A percentile compares a stretch with the other conserved stretches of the same genome.
Conservation (phyloP, 2,329 filamentous ascomycete species). For the Beauveria sp. region DNA sequence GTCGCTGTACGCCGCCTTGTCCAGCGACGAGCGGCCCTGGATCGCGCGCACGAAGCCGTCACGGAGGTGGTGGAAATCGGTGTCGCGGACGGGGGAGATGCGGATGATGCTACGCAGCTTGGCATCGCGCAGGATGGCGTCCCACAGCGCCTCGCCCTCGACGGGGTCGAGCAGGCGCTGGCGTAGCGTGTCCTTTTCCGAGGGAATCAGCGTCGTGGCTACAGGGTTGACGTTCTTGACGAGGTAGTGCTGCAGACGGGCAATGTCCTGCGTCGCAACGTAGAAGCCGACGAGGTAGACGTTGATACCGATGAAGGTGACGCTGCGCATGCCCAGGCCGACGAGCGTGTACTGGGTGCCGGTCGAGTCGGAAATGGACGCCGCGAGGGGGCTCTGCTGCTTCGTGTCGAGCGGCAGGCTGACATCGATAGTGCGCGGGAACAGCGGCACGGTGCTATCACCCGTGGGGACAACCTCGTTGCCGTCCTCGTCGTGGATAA, state of each 20-base stretch:
- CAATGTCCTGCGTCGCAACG: conserved; percentile 75
- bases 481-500: conserved; percentile 60
- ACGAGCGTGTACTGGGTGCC: conserved; percentile 75
- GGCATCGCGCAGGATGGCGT: conserved; percentile 56
- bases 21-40: conserved; percentile 59
- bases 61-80: conserved; percentile 85
- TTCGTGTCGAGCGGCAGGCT: conserved; percentile 31
- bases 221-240: conserved; percentile 67
- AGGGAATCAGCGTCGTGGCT: conserved; percentile 75
- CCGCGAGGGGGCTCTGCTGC: conserved; percentile 24
- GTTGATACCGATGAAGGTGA: conserved; percentile 82
- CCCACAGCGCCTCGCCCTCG: conserved; percentile 67
- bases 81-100: conserved; percentile 85
- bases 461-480: conserved; percentile 73
- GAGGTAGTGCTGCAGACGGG: conserved; percentile 68
- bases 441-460: conserved; percentile 69
- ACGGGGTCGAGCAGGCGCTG: conserved; percentile 60
- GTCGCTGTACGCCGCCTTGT: conserved; percentile 50
- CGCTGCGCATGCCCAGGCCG: conserved; percentile 78
- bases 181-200: conserved; percentile 70
- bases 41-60: conserved; percentile 88
- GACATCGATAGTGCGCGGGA: conserved; percentile 65
- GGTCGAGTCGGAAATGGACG: conserved; percentile 31
- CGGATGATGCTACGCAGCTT: conserved; percentile 71
- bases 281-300: conserved; percentile 96